Evolutionary conservation across 192 early-diverging fungal species (phyloP).

Genomic region (Dissophora ornata): DNA sequence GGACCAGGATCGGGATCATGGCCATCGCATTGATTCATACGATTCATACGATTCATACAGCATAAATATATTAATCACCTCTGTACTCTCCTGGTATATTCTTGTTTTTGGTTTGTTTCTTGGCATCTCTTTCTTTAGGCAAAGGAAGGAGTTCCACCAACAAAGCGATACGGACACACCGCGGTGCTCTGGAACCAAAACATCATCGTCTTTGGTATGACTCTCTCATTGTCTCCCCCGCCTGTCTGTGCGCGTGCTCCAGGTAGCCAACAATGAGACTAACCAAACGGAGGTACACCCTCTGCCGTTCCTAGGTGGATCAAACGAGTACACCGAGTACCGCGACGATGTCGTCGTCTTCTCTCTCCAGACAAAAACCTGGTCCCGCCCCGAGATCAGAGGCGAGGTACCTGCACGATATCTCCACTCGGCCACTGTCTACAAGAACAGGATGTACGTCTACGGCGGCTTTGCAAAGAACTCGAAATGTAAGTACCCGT

Average conservation of each 20-base stretch:
- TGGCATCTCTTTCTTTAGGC: constrained; percentile 35
- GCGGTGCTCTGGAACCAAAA: constrained; percentile 65
- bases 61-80: too few relatives aligned
- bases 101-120: too few relatives aligned
- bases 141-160: constrained; percentile 63
- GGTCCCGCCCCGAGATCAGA: constrained; percentile 64
- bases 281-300: constrained; percentile 1
- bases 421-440: constrained; percentile 67
- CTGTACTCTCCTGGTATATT: too few relatives aligned
- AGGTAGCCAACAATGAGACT: too few relatives aligned
- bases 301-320: constrained; percentile 54
- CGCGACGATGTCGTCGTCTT: constrained; percentile 71
- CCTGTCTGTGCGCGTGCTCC: background rate
- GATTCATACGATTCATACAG: too few relatives aligned
- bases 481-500: constrained; percentile 58
- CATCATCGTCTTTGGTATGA: constrained; percentile 66
- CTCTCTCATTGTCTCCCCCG: background rate
- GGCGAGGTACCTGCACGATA: constrained; percentile 65
- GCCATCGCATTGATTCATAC: too few relatives aligned
- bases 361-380: constrained; percentile 61
- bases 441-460: constrained; percentile 70
- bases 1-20: too few relatives aligned
- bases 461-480: constrained; percentile 69
- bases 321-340: constrained; percentile 62
- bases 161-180: constrained; percentile 69